Evolutionary conservation across 1,284 basidiomycete species (phyloP).

Genomic region (Cryptococcus sp.): DNA sequence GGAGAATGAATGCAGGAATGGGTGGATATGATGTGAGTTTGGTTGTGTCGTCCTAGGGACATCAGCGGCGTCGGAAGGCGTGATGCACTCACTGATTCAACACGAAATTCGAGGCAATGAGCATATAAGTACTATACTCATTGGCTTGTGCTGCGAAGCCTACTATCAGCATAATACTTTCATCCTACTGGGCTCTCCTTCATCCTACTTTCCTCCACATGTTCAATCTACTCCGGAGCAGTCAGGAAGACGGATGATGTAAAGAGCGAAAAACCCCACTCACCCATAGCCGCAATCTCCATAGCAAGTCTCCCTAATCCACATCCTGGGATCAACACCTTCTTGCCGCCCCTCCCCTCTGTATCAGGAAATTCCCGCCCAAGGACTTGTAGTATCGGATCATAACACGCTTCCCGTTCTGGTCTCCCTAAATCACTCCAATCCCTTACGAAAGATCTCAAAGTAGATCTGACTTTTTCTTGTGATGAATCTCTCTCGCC

Average conservation of each 20-base stretch:
- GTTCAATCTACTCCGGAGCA: too few species aligned
- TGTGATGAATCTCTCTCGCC: conserved; percentile 33
- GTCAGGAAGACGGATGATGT: neutral
- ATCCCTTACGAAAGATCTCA: conserved; percentile 86
- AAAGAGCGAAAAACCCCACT: conserved; percentile 11
- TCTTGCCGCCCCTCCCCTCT: conserved; percentile 46
- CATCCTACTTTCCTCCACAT: too few species aligned
- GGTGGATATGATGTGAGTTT: conserved; percentile 70
- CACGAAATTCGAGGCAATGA: conserved; percentile 75
- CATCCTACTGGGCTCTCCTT: neutral
- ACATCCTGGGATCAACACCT: conserved; percentile 80
- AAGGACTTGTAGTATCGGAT: conserved; percentile 71
- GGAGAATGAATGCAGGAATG: conserved; percentile 85
- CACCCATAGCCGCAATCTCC: conserved; percentile 76
- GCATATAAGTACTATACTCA: conserved; percentile 92
- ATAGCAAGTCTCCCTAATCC: conserved; percentile 80
- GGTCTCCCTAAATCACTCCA: conserved; percentile 75
- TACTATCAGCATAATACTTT: conserved; percentile 31
- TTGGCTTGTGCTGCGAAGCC: conserved; percentile 85
- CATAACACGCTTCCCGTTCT: conserved; percentile 73
- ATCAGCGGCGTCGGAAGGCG: neutral
- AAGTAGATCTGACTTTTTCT: conserved; percentile 77
- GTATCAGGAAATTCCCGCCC: conserved; percentile 57
- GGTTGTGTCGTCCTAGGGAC: conserved; percentile 61
- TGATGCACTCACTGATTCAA: conserved; percentile 60